Percentiles rank a stretch among this genome's conserved stretches.
Evolutionary conservation across 1,139 yeast species (phyloP).

Genomic region (Magnusiomyces magnusii): DNA sequence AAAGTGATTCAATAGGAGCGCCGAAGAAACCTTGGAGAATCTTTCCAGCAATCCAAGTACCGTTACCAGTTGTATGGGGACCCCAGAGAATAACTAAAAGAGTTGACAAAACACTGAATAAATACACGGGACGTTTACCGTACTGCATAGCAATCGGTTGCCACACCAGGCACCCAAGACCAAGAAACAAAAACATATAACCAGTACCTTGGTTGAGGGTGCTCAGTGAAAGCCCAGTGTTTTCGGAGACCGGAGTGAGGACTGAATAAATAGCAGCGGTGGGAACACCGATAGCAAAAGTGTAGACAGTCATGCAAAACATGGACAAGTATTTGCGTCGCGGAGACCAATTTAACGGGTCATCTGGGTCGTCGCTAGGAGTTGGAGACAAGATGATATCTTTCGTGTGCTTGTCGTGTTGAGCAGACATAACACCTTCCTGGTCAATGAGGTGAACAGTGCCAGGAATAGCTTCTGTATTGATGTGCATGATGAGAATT

Average conservation of each 20-base stretch:
- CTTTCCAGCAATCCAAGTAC: conserved; percentile 38
- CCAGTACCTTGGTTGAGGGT: conserved; percentile 48
- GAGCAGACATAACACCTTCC: conserved; percentile 28
- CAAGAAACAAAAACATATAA: conserved; percentile 41
- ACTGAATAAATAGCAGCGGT: conserved; percentile 44
- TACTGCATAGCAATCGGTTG: conserved; percentile 48
- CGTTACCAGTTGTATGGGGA: conserved; percentile 26
- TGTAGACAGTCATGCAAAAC: conserved; percentile 35
- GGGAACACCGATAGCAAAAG: conserved; percentile 41
- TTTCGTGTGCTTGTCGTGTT: conserved; percentile 24
- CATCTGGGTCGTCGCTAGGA: conserved; percentile 44
- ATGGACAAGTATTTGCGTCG: conserved; percentile 35
- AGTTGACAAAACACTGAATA: conserved; percentile 36
- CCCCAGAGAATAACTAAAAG: conserved; percentile 29
- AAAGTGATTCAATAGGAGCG: conserved; percentile 50
- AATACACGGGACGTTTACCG: conserved; percentile 47
- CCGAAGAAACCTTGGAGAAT: conserved; percentile 44
- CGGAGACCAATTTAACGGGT: conserved; percentile 41
- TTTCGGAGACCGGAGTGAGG: conserved; percentile 37
- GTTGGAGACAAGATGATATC: conserved; percentile 39
- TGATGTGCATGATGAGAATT: conserved; percentile 17
- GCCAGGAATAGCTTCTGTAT: conserved; percentile 48
- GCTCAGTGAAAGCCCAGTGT: conserved; percentile 37
- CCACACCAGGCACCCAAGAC: conserved; percentile 43
- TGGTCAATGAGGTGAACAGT: conserved; percentile 52